Base-by-base conservation (phyloP, 208 protist genomes). In the Herpetomonas muscarum region DNA sequence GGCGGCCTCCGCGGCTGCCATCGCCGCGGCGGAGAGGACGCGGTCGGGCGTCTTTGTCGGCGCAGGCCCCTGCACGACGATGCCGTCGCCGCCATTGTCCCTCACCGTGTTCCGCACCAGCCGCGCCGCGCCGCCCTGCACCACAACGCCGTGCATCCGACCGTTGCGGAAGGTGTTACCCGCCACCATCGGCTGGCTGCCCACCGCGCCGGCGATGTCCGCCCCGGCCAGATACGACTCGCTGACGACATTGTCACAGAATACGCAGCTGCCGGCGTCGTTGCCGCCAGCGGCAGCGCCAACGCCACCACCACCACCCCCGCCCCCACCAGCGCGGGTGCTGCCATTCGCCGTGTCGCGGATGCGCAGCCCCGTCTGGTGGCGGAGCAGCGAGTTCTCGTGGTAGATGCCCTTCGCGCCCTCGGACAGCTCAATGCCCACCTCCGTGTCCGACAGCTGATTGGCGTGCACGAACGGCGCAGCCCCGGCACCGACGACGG, bases 21-120 rank as follows among this genome's bases (percentile, higher is more conserved):
- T n/a, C n/a, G n/a, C n/a, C n/a, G n/a, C n/a, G n/a, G n/a, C n/a
- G n/a, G n/a, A n/a, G n/a, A n/a, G n/a, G n/a, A n/a, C n/a, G n/a
- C n/a, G n/a, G n/a, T n/a, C n/a, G n/a, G n/a, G n/a, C n/a, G n/a
- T n/a, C n/a, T n/a, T n/a, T n/a, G n/a, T n/a, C n/a, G n/a, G n/a
- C n/a, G n/a, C n/a, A n/a, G n/a, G n/a, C 31, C 70, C 70, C 37
- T 71, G 64, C 13, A 77, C 41, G 6, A 67, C 53, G 37, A 30
- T 50, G 17, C 70, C 70, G 21, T 67, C 48, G 0, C 57, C 46
- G 6, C n/a, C 59, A 52, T 77, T 77, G 31, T 41, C 13, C 1
- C 36, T n/a, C 22, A 77, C 34, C 37, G 25, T 29, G 56, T 77
- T 77, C 47, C 63, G 50, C 3, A 25, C 48, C 3, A 76, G 25